These are phyloP conservation scores for Phalaenopsis hybrid DNA, from an alignment of 116 monocot species.

Conservation along the genomic window DNA sequence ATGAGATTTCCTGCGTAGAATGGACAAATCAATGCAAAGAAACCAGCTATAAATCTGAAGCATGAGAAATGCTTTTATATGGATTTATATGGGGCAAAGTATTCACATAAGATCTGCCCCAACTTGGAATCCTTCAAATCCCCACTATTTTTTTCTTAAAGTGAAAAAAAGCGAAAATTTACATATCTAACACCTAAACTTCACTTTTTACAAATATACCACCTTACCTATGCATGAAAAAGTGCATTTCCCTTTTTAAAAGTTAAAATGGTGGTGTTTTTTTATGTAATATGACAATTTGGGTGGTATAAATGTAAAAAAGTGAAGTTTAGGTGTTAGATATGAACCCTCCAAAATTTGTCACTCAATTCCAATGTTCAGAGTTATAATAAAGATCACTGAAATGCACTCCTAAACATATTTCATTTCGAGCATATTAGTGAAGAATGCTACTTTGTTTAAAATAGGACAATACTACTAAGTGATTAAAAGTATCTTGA, in stretches of 20 bases:
- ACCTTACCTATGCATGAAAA: too few species aligned
- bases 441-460: too few species aligned
- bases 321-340: neutral
- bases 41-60: neutral
- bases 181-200: too few species aligned
- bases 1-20: slow-evolving; percentile 80
- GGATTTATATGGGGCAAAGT: neutral
- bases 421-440: neutral
- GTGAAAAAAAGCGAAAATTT: neutral
- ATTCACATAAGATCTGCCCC: neutral
- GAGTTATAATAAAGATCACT: neutral
- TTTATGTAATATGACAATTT: too few species aligned
- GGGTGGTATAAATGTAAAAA: neutral
- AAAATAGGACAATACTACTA: too few species aligned
- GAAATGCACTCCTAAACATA: neutral
- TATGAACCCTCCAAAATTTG: neutral
- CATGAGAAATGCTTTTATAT: neutral
- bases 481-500: too few species aligned
- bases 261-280: too few species aligned
- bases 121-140: neutral
- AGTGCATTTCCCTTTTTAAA: too few species aligned
- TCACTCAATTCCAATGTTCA: neutral
- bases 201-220: too few species aligned
- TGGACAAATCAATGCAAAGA: neutral
- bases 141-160: neutral